Conservation (phyloP, 164 flowering plant species). For the Stephania japonica region DNA sequence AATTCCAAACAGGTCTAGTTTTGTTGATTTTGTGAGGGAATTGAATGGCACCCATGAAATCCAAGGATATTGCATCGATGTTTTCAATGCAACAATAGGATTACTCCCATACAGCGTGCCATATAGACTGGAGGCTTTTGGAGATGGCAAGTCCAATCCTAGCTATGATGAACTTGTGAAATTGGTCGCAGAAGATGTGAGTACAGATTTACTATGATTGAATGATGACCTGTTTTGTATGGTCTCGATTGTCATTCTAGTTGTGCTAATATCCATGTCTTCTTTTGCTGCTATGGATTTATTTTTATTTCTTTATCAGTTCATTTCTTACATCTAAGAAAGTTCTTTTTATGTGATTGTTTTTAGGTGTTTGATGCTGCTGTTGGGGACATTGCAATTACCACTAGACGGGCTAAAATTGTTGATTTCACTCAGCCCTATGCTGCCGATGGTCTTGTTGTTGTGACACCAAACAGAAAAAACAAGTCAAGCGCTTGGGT, state of each 20-base stretch:
- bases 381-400: conserved; percentile 75
- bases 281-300: neutral
- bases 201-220: conserved; percentile 17
- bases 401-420: conserved; percentile 52
- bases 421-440: conserved; percentile 88
- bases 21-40: conserved; percentile 48
- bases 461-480: conserved; percentile 47
- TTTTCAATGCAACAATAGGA: conserved; percentile 48
- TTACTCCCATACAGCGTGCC: conserved; percentile 59
- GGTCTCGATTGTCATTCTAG: neutral
- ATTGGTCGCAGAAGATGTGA: conserved; percentile 49
- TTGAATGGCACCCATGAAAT: conserved; percentile 22
- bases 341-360: neutral
- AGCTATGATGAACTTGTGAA: conserved; percentile 45
- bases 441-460: conserved; percentile 56
- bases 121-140: conserved; percentile 39
- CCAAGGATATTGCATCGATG: conserved; percentile 64
- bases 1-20: conserved; percentile 55
- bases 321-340: neutral
- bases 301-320: neutral
- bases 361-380: conserved; percentile 70
- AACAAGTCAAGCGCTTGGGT: conserved; percentile 64
- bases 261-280: neutral
- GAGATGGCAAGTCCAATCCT: conserved; percentile 65
- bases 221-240: too few relatives aligned